Evolutionary conservation across 441 rosid species (phyloP), one percentile per base, ranked within the genome.

Genomic region (Gossypium trilobum): DNA sequence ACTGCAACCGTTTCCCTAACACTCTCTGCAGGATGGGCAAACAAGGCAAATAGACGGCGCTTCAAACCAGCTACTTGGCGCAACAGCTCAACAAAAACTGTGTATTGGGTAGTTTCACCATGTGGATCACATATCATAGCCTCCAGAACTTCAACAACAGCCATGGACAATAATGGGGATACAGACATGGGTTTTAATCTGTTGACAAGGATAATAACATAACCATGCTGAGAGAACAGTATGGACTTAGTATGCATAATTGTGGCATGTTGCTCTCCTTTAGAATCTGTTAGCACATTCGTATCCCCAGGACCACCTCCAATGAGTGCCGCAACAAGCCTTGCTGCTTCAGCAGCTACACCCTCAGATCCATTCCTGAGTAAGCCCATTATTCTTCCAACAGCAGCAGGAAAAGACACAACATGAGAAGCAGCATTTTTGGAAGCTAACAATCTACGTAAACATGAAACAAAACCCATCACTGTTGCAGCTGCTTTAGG

Each of bases 11-110:
- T 89, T 88, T 96, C 99, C 87, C 98, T 90, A 52, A 96, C 89
- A 79, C 97, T 96, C 87, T 93, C 98, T 50, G 97, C 98, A 75
- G 99, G 99, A 79, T 96, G 99, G 73, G 93, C 99, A 87, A 96
- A 96, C 79, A 96, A 84, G 16, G 97, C 89, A 88, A 96, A 93
- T 71, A 96, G 83, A 60, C 98, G 96, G 22, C 99, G 97, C 48
- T 89, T 89, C 80, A 96, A 80, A 73, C 97, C 98, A 77, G 99
- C 99, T 70, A 96, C 89, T 79, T 93, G 98, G 63, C 99, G 92
- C 72, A 96, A 85, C 84, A 93, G 80, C 85, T 96, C 99, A 74
- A 96, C 98, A 84, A 96, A 91, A 74, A 96, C 97, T n/a, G 96
- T 78, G 84, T 87, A 84, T 57, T 96, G 98, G 72, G 99, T 96